Conservation (phyloP, 2,329 filamentous ascomycete genomes). For the Epichloe coenophiala region DNA sequence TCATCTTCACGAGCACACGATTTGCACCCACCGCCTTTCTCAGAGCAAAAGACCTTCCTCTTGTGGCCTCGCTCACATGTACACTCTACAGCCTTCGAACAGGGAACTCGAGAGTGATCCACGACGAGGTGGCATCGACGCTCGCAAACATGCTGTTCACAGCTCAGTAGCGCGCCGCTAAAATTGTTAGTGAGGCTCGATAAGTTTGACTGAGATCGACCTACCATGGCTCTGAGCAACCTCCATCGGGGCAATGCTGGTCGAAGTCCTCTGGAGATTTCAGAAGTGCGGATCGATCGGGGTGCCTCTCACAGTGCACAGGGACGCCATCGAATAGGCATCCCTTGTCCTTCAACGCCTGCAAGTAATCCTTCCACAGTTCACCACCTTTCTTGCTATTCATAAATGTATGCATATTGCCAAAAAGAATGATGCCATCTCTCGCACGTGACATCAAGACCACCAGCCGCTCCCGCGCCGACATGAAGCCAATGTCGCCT, state of each 20-base stretch:
- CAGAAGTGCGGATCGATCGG: conserved; percentile 32
- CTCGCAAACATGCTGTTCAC: conserved; percentile 45
- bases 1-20: conserved; percentile 38
- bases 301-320: conserved; percentile 47
- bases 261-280: conserved; percentile 44
- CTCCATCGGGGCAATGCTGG: conserved; percentile 51
- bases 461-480: conserved; percentile 51
- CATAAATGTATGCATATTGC: conserved; percentile 55
- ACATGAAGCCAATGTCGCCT: conserved; percentile 59
- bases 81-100: conserved; percentile 21
- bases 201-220: too few species aligned
- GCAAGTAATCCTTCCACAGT: conserved; percentile 7
- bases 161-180: conserved; percentile 41
- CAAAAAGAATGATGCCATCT: conserved; percentile 53
- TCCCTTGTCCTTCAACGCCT: conserved; percentile 30
- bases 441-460: conserved; percentile 53
- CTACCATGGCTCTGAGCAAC: conserved; percentile 36
- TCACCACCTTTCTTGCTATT: conserved; percentile 13
- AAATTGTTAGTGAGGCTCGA: conserved; percentile 5
- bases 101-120: conserved; percentile 39
- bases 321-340: conserved; percentile 48
- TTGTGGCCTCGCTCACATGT: conserved; percentile 40
- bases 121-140: conserved; percentile 46
- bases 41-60: conserved; percentile 32
- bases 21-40: conserved; percentile 26